phyloP scores from a whole-genome alignment of 106 monocot genomes.

The Hemerocallis citrina region DNA sequence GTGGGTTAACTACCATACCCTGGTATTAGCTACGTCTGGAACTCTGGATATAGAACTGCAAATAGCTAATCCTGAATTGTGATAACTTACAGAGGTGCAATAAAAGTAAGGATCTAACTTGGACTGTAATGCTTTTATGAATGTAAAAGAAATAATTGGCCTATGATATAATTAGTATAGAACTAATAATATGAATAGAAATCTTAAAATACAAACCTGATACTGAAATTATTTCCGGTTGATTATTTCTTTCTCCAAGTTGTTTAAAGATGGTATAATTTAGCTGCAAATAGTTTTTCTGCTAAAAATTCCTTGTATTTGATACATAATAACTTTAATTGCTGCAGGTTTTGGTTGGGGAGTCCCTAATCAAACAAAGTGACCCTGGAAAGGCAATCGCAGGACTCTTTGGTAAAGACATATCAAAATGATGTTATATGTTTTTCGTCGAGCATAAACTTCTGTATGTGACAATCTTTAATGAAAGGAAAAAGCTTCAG shows the following conservation, averaged over 20 bases:
- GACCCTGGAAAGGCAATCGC: constrained; percentile 39
- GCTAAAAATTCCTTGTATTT: neutral
- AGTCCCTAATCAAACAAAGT: constrained; percentile 35
- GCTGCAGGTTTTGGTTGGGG: constrained; percentile 44
- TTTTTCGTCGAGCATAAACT: no score
- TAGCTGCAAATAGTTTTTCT: neutral
- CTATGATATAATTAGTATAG: no score
- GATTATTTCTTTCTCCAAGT: neutral
- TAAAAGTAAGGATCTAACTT: no score
- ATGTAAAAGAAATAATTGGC: no score
- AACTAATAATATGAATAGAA: no score
- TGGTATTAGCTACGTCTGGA: no score
- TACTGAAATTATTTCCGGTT: neutral
- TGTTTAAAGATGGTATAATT: neutral
- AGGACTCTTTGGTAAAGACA: constrained; percentile 39
- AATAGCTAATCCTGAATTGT: no score
- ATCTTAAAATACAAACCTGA: no score
- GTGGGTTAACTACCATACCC: no score
- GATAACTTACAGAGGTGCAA: no score
- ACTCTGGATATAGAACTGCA: no score
- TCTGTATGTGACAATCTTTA: neutral
- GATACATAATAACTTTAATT: neutral
- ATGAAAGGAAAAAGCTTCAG: neutral
- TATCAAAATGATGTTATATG: constrained; percentile 4
- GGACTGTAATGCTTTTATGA: no score